A percentile compares a stretch with the other conserved stretches of the same genome.
Conservation (phyloP, 495 filamentous ascomycete species). For the Pyrenula massariospora region DNA sequence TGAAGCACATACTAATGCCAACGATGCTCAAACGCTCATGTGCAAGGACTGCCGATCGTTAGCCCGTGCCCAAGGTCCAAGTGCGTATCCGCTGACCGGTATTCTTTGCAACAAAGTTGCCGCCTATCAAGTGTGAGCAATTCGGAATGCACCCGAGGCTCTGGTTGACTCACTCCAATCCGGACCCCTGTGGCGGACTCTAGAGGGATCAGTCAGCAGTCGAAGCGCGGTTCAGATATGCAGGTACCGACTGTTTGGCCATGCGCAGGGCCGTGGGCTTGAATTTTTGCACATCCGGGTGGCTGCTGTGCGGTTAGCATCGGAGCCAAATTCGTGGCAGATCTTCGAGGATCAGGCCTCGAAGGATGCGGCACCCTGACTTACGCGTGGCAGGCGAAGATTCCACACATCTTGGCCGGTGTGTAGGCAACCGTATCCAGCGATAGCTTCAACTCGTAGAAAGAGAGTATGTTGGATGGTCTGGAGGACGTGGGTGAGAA, state of each 20-base stretch:
- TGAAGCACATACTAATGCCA: conserved; percentile 66
- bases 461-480: too few species aligned
- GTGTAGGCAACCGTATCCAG: not conserved
- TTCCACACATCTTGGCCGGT: conserved; percentile 51
- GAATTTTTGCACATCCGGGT: conserved; percentile 92
- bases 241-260: conserved; percentile 71
- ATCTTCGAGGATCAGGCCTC: conserved; percentile 3
- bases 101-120: conserved; percentile 76
- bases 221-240: conserved; percentile 8
- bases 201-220: conserved; percentile 35
- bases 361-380: conserved; percentile 15
- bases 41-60: conserved; percentile 61
- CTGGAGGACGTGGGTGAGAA: not conserved
- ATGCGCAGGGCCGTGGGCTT: conserved; percentile 93
- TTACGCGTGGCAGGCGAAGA: conserved; percentile 90
- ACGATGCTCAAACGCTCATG: conserved; percentile 97
- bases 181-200: conserved; percentile 89
- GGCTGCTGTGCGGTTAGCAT: conserved; percentile 40
- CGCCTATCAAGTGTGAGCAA: conserved; percentile 40
- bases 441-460: not conserved
- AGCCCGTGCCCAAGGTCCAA: conserved; percentile 7
- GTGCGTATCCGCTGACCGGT: conserved; percentile 53
- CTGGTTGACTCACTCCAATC: conserved; percentile 81
- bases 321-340: conserved; percentile 5
- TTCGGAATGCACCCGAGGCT: not conserved